Conservation (phyloP, 306 rosid genomes). For the Acacia confusa region DNA sequence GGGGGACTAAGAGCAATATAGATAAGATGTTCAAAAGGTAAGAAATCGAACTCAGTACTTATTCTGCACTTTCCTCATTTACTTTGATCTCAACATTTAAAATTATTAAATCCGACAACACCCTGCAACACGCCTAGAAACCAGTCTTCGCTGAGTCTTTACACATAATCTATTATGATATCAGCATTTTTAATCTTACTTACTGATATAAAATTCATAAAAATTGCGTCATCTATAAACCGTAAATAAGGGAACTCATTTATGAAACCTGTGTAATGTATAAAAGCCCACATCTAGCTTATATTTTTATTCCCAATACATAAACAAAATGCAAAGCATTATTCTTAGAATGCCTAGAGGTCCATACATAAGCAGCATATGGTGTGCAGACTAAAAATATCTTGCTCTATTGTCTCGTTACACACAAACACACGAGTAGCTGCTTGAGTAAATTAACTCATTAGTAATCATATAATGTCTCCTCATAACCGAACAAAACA, state of each 20-base stretch:
- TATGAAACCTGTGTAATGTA: background rate
- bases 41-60: background rate
- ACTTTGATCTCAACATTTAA: background rate
- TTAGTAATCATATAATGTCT: conserved; percentile 32
- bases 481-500: conserved; percentile 47
- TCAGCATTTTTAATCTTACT: too few species aligned
- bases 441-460: conserved; percentile 26
- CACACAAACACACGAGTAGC: background rate
- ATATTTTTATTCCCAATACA: background rate
- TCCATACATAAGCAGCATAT: conserved; percentile 26
- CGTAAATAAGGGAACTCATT: background rate
- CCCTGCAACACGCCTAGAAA: background rate
- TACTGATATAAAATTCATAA: too few species aligned
- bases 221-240: background rate
- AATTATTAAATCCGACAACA: background rate
- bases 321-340: conserved; percentile 24
- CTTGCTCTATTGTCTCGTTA: conserved; percentile 31
- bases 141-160: background rate
- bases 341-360: conserved; percentile 23
- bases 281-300: background rate
- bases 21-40: too few species aligned
- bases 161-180: background rate
- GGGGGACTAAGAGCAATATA: too few species aligned
- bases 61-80: background rate
- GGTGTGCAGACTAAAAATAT: conserved; percentile 26